Conservation (phyloP, 441 rosid genomes). For the Syzygium syzygioides region DNA sequence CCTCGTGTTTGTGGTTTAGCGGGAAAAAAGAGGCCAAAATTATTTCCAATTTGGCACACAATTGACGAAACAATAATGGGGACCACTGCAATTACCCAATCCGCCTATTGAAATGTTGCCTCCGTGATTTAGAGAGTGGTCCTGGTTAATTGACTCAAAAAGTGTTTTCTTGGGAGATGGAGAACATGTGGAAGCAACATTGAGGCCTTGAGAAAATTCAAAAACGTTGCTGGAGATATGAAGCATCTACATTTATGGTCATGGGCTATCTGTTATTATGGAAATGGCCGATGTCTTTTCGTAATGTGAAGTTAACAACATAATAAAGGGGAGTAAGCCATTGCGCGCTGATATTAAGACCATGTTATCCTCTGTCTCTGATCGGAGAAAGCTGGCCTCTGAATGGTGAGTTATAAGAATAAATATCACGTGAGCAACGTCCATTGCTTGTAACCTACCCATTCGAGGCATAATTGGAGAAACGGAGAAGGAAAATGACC, state of each 20-base stretch:
- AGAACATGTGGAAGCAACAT: no score
- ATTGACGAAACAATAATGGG: not conserved
- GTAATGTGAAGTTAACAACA: not conserved
- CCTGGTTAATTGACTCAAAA: no score
- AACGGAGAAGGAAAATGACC: not conserved
- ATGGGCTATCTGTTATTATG: not conserved
- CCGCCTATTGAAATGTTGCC: not conserved
- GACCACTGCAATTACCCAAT: not conserved
- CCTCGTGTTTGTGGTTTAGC: not conserved
- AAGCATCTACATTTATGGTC: not conserved
- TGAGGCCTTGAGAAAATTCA: not conserved
- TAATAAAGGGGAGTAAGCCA: not conserved
- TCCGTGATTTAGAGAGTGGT: not conserved
- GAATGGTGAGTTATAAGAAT: accelerated
- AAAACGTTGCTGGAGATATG: not conserved
- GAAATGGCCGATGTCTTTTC: not conserved
- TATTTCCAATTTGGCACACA: not conserved
- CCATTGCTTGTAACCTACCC: accelerated
- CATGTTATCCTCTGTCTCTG: not conserved
- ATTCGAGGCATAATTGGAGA: not conserved
- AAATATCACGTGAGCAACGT: no score
- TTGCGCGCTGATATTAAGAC: not conserved
- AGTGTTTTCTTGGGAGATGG: no score
- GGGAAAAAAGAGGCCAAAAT: no score
- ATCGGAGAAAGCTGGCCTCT: not conserved